Evolutionary conservation across 306 rosid genomes (phyloP), one percentile per base, ranked within the genome.

Genomic region (Corylus heterophylla): DNA sequence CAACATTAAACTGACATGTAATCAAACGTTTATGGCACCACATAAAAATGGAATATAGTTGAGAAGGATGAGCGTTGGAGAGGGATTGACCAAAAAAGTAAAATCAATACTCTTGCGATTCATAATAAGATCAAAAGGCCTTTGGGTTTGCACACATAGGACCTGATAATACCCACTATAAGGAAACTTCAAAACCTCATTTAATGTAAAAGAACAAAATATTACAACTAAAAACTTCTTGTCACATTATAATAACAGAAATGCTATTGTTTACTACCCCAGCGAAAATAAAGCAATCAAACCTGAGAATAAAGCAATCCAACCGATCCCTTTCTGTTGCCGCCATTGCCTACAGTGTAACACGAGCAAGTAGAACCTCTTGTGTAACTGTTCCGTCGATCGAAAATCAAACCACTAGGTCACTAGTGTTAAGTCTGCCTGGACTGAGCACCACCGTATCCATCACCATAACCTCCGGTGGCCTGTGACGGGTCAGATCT

Each of bases 401-500:
- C 20, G 78, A 74, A 76, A 78, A 70, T 74, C 76, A 50, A 69
- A 73, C 74, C 79, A 74, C 79, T 69, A 25, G 71, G 12, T 56
- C 25, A 12, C 75, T 52, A 48, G 44, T 51, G 71, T 81, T 82
- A 89, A 76, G 79, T 76, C 84, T 82, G 87, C 84, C 92, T 84
- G 76, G 92, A 82, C 72, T 78, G 92, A 74, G 88, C 77, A 74
- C 85, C 82, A 27, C 89, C 86, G 12, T 86, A 86, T 8, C 90
- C 88, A 71, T 80, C 82, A 11, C 85, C 74, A 66, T 77, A 82
- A 67, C 66, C 82, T 49, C 86, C 86, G 22, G 86, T 58, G 49
- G 88, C 85, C 52, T 86, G 88, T 67, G 92, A 77, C 61, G 78
- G 83, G 78, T 88, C 92, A 54, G 92, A 82, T 78, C 90, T 86